Base-by-base conservation (phyloP, 805 yeast species). In the Wickerhamomyces alni region DNA sequence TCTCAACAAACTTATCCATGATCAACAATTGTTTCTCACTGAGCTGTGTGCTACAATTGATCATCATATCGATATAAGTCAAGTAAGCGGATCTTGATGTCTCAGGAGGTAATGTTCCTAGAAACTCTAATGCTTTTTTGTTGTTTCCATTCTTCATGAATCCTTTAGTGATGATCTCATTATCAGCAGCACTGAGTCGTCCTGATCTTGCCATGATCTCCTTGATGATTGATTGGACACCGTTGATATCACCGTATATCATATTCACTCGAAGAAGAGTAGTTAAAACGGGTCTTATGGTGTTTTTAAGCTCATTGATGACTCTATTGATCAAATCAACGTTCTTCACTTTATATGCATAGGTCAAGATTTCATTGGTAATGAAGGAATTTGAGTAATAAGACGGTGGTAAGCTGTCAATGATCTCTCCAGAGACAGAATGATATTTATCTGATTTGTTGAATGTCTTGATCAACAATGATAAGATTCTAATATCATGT, bases 91-190 rank as follows among this genome's bases (percentile, higher is more conserved):
- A 30, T 10, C 24, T 30, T 1, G 40, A 42, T 3, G 8, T 21
- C 12, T 35, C 21, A 7, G 25, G 30, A 11, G 37, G 33, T 3
- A 41, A 15, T 8, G 25, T 30, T 30, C 39, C 47, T 12, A 42
- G 24, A 11, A 33, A 40, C 3, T 27, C 33, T 12, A 45, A 30
- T 3, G 44, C 42, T 13, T 40, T 29, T 16, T 40, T n/a, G 10
- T 38, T 12, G 16, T 41, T 33, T n/a, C 47, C 44, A 22, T 29
- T 41, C 16, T 42, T 34, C 24, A 51, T 16, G 8, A 53, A 29
- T 6, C 54, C 47, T 15, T 42, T 39, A 2, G 48, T 47, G 26
- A 53, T 42, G 8, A 48, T 44, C 12, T 46, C 36, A 30, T 53
- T 48, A 33, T 53, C 58, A 15, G 33, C 21, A 5, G 40, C 26